phyloP scores from a whole-genome alignment of 2,329 filamentous ascomycete species.

The Leptoxyphium fumago region DNA sequence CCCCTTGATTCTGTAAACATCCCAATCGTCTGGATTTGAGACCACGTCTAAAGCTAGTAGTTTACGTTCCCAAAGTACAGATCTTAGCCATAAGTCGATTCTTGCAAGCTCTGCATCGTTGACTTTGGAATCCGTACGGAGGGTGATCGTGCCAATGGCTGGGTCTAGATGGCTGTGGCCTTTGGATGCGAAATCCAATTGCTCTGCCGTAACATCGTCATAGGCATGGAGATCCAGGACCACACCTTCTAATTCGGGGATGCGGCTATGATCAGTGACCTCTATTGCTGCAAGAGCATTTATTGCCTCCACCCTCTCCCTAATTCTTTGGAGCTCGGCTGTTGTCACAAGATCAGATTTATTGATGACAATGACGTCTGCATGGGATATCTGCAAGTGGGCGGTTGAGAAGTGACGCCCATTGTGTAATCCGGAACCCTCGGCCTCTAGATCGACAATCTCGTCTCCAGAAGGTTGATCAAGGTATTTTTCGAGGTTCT shows the following conservation, averaged over 20 bases:
- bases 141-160: slow-evolving; percentile 69
- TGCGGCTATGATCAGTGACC: slow-evolving; percentile 62
- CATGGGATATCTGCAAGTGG: slow-evolving; percentile 91
- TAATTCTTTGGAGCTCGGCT: slow-evolving; percentile 54
- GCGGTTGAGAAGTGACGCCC: slow-evolving; percentile 75
- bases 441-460: slow-evolving; percentile 27
- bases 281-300: slow-evolving; percentile 80
- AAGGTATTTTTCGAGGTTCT: slow-evolving; percentile 71
- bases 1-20: slow-evolving; percentile 82
- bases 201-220: slow-evolving; percentile 53
- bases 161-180: slow-evolving; percentile 87
- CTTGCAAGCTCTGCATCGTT: slow-evolving; percentile 38
- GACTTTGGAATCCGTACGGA: slow-evolving; percentile 49
- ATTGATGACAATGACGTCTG: slow-evolving; percentile 88
- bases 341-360: slow-evolving; percentile 72
- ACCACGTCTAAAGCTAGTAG: slow-evolving; percentile 29
- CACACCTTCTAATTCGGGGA: slow-evolving; percentile 72
- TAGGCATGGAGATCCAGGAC: slow-evolving; percentile 87
- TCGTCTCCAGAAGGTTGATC: slow-evolving; percentile 43
- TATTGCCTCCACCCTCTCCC: slow-evolving; percentile 62
- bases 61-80: slow-evolving; percentile 64
- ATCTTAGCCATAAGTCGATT: slow-evolving; percentile 70
- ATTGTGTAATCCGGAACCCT: slow-evolving; percentile 30
- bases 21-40: slow-evolving; percentile 35
- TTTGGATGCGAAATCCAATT: slow-evolving; percentile 54